Conservation (phyloP, 805 yeast species). For the Cyberlindnera xishuangbannaensis region DNA sequence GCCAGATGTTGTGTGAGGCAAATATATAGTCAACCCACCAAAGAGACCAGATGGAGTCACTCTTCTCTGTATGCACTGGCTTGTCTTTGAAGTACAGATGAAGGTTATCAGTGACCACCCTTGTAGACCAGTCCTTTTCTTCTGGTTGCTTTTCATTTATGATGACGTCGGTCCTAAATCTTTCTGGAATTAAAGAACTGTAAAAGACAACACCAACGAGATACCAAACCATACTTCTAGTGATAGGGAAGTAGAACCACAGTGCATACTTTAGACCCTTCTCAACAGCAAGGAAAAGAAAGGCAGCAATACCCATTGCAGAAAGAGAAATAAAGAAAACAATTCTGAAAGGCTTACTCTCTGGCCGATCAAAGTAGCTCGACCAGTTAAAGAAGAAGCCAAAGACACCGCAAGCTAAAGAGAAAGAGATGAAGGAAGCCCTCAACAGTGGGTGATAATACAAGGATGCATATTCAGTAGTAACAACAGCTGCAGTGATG, state of each 20-base stretch:
- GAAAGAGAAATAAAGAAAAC: conserved; percentile 77
- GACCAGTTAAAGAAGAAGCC: conserved; percentile 88
- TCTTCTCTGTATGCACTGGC: conserved; percentile 31
- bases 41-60: conserved; percentile 42
- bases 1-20: conserved; percentile 92
- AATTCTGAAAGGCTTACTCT: conserved; percentile 73
- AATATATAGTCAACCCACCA: conserved; percentile 83
- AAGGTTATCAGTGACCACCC: conserved; percentile 27
- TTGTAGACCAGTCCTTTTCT: conserved; percentile 26
- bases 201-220: conserved; percentile 79
- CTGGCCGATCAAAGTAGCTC: conserved; percentile 86
- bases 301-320: conserved; percentile 64
- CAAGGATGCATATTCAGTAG: conserved; percentile 78
- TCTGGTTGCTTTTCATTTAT: conserved; percentile 42
- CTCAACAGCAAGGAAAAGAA: conserved; percentile 45
- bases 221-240: conserved; percentile 70
- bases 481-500: conserved; percentile 82
- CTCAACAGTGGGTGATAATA: conserved; percentile 49
- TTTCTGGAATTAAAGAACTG: conserved; percentile 84
- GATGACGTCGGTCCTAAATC: conserved; percentile 69
- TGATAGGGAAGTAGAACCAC: conserved; percentile 58
- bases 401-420: conserved; percentile 58
- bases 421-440: conserved; percentile 49
- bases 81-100: conserved; percentile 34
- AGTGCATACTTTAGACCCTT: conserved; percentile 53